Evolutionary conservation across 1,139 yeast species (phyloP).

Genomic region (Suhomyces anneliseae): DNA sequence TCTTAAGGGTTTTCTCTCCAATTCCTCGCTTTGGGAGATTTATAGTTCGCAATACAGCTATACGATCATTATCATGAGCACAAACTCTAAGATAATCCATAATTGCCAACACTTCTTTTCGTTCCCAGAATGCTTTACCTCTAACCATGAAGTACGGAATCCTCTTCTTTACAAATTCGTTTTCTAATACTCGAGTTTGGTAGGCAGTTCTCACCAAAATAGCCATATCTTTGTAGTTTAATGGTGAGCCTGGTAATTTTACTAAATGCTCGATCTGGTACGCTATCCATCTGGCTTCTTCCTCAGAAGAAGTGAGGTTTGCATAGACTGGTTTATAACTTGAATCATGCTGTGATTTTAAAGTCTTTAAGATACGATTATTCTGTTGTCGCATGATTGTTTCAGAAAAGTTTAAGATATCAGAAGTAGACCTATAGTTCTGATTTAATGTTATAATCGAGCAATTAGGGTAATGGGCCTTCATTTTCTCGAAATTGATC

Average conservation of each 20-base stretch:
- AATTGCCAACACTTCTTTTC: slow-evolving; percentile 63
- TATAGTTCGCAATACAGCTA: slow-evolving; percentile 59
- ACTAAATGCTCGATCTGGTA: slow-evolving; percentile 51
- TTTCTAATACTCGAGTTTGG: slow-evolving; percentile 61
- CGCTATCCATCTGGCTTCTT: slow-evolving; percentile 62
- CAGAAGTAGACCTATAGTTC: slow-evolving; percentile 79
- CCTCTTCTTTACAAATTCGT: slow-evolving; percentile 49
- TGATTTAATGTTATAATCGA: slow-evolving; percentile 50
- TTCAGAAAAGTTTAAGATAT: slow-evolving; percentile 67
- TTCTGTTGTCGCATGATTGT: slow-evolving; percentile 62
- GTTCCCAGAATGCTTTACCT: slow-evolving; percentile 80
- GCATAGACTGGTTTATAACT: slow-evolving; percentile 52
- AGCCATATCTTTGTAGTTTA: slow-evolving; percentile 60
- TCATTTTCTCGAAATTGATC: slow-evolving; percentile 64
- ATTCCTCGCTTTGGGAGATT: slow-evolving; percentile 66
- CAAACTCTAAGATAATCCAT: slow-evolving; percentile 66
- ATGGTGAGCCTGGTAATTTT: slow-evolving; percentile 34
- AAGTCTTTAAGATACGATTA: slow-evolving; percentile 41
- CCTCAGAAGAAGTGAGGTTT: slow-evolving; percentile 36
- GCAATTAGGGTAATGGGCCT: slow-evolving; percentile 36
- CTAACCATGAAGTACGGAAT: slow-evolving; percentile 69
- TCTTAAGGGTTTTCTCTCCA: slow-evolving; percentile 58
- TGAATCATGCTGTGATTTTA: slow-evolving; percentile 45
- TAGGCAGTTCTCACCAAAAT: slow-evolving; percentile 65
- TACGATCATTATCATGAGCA: slow-evolving; percentile 54